Evolutionary conservation across 2,329 filamentous ascomycete genomes (phyloP).

Genomic region (Sporothrix schenckii): DNA sequence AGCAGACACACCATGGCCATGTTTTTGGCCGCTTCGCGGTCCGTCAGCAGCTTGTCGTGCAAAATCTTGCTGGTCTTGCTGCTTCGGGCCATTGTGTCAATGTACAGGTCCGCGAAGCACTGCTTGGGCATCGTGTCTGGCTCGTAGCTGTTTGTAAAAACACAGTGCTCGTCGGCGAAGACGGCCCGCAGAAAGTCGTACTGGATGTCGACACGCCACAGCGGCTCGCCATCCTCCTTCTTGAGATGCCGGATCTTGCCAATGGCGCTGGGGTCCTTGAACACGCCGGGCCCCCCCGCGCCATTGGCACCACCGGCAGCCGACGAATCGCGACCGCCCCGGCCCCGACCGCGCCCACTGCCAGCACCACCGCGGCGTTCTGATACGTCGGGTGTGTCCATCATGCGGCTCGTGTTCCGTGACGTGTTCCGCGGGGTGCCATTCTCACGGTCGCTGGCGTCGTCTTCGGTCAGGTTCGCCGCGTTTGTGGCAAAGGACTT

Average conservation of each 20-base stretch:
- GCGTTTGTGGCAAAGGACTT: constrained; percentile 54
- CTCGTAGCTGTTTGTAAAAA: constrained; percentile 93
- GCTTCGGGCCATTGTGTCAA: constrained; percentile 97
- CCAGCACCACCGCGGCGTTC: constrained; percentile 3
- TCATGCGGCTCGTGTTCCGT: constrained; percentile 35
- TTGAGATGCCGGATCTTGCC: constrained; percentile 83
- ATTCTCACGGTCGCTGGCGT: constrained; percentile 43
- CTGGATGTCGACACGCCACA: constrained; percentile 87
- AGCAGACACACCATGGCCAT: constrained; percentile 99
- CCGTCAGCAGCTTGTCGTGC: constrained; percentile 91
- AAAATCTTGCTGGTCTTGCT: constrained; percentile 99
- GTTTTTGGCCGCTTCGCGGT: constrained; percentile 87
- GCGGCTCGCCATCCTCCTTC: constrained; percentile 83
- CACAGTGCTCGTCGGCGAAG: constrained; percentile 71
- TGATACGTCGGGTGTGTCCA: constrained; percentile 49
- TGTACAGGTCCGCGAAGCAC: constrained; percentile 93
- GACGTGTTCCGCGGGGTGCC: constrained; percentile 48
- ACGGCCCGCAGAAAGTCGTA: constrained; percentile 81
- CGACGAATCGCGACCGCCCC: constrained; percentile 42
- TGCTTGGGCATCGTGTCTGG: constrained; percentile 60
- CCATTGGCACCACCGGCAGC: constrained; percentile 39
- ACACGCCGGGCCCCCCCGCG: constrained; percentile 35
- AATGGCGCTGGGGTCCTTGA: constrained; percentile 49
- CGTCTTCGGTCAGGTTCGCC: constrained; percentile 54
- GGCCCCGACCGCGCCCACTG: constrained; percentile 32